Evolutionary conservation across 768 basidiomycete species (phyloP), one percentile per base, ranked within the genome.

Genomic region (Lentinula boryana): DNA sequence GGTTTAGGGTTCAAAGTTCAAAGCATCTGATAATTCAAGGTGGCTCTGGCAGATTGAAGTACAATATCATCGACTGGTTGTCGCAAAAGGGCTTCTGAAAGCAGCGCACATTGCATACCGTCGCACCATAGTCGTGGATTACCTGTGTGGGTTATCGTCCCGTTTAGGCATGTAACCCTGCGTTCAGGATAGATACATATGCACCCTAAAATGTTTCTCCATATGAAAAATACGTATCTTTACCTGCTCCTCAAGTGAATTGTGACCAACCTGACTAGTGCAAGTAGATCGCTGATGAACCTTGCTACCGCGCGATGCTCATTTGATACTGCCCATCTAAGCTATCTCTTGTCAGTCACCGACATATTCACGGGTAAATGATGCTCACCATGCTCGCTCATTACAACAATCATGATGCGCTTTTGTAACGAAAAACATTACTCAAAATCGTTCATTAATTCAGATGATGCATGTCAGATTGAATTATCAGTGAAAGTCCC

Each of bases 11-110:
- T 60, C 66, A 73, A 3, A 75, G 77, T 60, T 77, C 80, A 44
- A 80, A 78, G 61, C 83, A 87, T 67, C 66, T 90, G 61, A 64
- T 83, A 52, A 78, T 91, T 63, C 73, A 77, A 27, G 88, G 88
- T 50, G 86, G 87, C 5, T 18, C 46, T n/a, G 46, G 46, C 5
- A 78, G 76, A 51, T 86, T 83, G 84, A 89, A 82, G 68, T 75
- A 77, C 61, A 71, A 83, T 48, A 81, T 92, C 52, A 68, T 81
- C 64, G 75, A 79, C 54, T 92, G 86, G 85, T 77, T 92, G 65
- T 75, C 75, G 68, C 68, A 70, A 60, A 84, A 79, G 67, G 90
- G 90, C 12, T 91, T 91, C 71, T 91, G 38, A 52, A 53, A 53
- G 5, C n/a, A 35, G 16, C 32, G 21, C 51, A 13, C 51, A 38